Evolutionary conservation across 306 rosid genomes (phyloP), one percentile per base, ranked within the genome.

Genomic region (Myrica gale): DNA sequence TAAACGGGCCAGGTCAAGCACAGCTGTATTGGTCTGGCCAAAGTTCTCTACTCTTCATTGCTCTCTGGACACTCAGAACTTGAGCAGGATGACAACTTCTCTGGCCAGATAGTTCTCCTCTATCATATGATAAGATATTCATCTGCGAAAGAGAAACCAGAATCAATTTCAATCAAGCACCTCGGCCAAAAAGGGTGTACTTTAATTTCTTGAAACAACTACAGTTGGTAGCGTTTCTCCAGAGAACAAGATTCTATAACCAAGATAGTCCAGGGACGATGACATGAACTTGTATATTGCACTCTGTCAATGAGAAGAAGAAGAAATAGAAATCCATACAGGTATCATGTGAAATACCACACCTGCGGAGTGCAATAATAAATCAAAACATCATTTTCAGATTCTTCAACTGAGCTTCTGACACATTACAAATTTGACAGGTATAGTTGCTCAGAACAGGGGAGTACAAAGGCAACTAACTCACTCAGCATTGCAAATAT

Each of bases 281-380:
- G 91, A 88, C 85, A 94, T 75, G 82, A 91, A 91, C 85, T 91
- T 84, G 89, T 91, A 93, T 83, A 93, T 88, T 74, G 92, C 94
- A 88, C 98, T 91, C 98, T 90, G 96, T 80, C 81, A 77, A 83
- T 53, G 32, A 79, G 75, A 19, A 74, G 78, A 10, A 37, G 58
- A 74, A 63, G 32, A 32, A 68, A 47, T 81, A 75, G 71, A 60
- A 42, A 54, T 53, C 63, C 72, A 56, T 44, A 56, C 43, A 57
- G 26, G 52, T 75, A 53, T 68, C 45, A 11, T 67, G 76, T 79
- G 45, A 43, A 76, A 70, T 52, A 82, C 19, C 76, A 75, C 80
- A 94, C 96, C 98, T 88, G 86, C 81, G 97, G 98, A 60, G 97
- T 91, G 77, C 82, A 65, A 2, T 65, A 41, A 17, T 42, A 12